Base-by-base conservation (phyloP, 192 early-diverging fungal species). In the Podila verticillata region DNA sequence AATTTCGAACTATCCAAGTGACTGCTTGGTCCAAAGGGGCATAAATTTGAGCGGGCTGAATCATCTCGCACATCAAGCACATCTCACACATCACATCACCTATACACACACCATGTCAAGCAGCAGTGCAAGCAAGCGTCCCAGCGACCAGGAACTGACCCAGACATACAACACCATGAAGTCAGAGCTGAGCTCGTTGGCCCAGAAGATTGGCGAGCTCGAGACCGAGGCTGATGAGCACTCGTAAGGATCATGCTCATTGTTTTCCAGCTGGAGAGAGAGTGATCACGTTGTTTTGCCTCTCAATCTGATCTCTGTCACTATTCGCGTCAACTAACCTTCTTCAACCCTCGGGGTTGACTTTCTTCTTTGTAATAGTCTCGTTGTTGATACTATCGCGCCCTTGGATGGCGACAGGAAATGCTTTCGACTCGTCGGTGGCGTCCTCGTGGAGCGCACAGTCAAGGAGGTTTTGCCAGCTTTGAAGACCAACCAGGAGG, bases 161-260 rank as follows among this genome's bases (percentile, higher is more conserved):
- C 65, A 77, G 30, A 83, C 84, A 60, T 89, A 86, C 78, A 81
- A 80, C 70, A 44, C 59, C 84, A 87, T 84, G 89, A 93, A 92
- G 90, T 87, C 89, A 47, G 94, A 98, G 70, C 88, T 98, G 63
- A 91, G 94, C 67, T 84, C 85, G 26, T 85, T 98, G 32, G 95
- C 96, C 29, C 88, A 90, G 73, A 98, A 98, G 87, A 88, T 97
- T 66, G 96, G 95, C 24, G 97, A 98, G 80, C 86, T 99, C 29
- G 97, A 99, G 82, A 88, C 90, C 54, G 95, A 99, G 79, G 85
- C 92, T 26, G 96, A 96, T 73, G 97, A 99, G 83, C 96, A 99
- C 88, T 90, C 92, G 94, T 95, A 85, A 79, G 39, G 39, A 44
- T 44, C 39, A 44, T 57, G 39, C 17, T 44, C 15, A 44, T 17